Evolutionary conservation across 2,329 filamentous ascomycete species (phyloP).

Genomic region (Curvularia hawaiiensis): DNA sequence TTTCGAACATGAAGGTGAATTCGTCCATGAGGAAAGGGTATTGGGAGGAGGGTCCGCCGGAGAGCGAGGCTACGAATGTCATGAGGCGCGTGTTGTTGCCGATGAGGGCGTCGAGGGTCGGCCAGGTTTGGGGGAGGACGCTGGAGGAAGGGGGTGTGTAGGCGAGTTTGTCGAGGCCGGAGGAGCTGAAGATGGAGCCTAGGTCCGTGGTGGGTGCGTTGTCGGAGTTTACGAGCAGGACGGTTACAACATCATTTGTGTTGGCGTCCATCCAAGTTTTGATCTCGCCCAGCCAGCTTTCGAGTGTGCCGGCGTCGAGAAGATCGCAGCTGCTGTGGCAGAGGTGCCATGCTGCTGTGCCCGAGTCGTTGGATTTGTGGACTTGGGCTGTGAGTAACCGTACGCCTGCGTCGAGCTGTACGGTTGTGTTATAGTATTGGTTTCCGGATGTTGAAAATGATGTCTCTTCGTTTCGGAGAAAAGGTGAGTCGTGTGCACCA

Average conservation of each 20-base stretch:
- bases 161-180: slow-evolving; percentile 66
- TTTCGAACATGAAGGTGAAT: slow-evolving; percentile 75
- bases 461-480: slow-evolving; percentile 68
- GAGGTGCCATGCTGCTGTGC: slow-evolving; percentile 59
- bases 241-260: slow-evolving; percentile 75
- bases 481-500: slow-evolving; percentile 76
- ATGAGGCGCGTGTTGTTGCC: slow-evolving; percentile 67
- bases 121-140: slow-evolving; percentile 65
- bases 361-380: slow-evolving; percentile 60
- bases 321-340: slow-evolving; percentile 73
- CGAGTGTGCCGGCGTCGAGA: slow-evolving; percentile 70
- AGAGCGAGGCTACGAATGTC: slow-evolving; percentile 66
- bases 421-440: slow-evolving; percentile 74
- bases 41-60: slow-evolving; percentile 31
- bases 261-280: slow-evolving; percentile 72
- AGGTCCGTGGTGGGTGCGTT: slow-evolving; percentile 61
- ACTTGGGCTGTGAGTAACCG: slow-evolving; percentile 75
- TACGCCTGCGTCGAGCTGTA: slow-evolving; percentile 72
- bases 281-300: slow-evolving; percentile 67
- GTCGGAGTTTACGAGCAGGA: slow-evolving; percentile 75
- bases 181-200: slow-evolving; percentile 49
- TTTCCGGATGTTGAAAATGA: slow-evolving; percentile 69
- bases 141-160: slow-evolving; percentile 52
- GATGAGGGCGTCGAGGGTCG: slow-evolving; percentile 74
- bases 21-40: slow-evolving; percentile 67